Base-by-base conservation (phyloP, 345 rosid species). In the Hibiscus syriacus region DNA sequence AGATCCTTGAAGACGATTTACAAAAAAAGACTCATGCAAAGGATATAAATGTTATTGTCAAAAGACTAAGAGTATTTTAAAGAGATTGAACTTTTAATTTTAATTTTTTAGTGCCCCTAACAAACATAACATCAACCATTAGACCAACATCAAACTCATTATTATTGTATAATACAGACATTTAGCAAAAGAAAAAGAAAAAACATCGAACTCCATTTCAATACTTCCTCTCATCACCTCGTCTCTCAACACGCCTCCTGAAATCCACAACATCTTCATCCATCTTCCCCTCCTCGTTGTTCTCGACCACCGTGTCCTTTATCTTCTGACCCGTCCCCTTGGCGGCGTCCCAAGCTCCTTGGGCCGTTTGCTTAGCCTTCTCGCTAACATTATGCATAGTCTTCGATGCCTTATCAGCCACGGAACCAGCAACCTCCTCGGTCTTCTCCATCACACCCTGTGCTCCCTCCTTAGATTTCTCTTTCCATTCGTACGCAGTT, bases 221-320 rank as follows among this genome's bases (percentile, higher is more conserved):
- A n/a, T n/a, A n/a, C n/a, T n/a, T n/a, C n/a, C 72, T 36, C 10
- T 73, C 48, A 25, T 67, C 46, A 22, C 59, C 22, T 20, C 36
- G 55, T 0, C 32, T 56, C 11, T 55, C 57, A 4, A 38, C 60
- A 9, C 62, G 61, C 61, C 50, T 25, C 59, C 74, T 77, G 19
- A 23, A 32, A 6, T 72, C 70, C 30, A 6, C 52, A 1, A 63
- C 70, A 57, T 72, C 73, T 6, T 72, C 76, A 46, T 68, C 79
- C 76, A 56, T 64, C 36, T 10, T 72, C 74, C 65, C 60, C 0
- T 41, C 23, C 14, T 71, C 69, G 20, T 59, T 71, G 50, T 78
- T 76, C 6, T n/a, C 84, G 0, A 73, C 80, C 20, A 73, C 75
- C 0, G 78, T 78, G 75, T 83, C 83, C 69, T 77, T 80, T 5